Conservation (phyloP, 129 eudicot species). For the Centella asiatica region DNA sequence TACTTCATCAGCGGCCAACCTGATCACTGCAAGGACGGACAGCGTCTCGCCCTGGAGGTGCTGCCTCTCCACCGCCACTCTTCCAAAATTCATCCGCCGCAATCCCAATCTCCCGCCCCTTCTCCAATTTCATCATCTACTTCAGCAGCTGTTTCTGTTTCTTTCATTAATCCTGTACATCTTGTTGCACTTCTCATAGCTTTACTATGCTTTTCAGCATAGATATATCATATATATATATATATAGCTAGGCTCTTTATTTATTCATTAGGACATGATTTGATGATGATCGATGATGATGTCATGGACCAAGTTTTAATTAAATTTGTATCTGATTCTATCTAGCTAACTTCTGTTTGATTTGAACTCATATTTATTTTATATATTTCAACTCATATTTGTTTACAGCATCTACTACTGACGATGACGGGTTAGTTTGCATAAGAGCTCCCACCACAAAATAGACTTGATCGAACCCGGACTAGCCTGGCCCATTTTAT, state of each 20-base stretch:
- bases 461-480: too few species aligned
- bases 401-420: too few species aligned
- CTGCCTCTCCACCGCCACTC: constrained; percentile 9
- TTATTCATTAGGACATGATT: neutral
- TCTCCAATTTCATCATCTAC: constrained; percentile 28
- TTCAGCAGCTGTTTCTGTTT: neutral
- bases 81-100: constrained; percentile 14
- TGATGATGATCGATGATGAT: neutral
- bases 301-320: too few species aligned
- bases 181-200: constrained; percentile 15
- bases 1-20: constrained; percentile 54
- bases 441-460: too few species aligned
- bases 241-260: too few species aligned
- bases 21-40: constrained; percentile 52
- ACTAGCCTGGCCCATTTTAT: too few species aligned
- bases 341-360: too few species aligned
- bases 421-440: too few species aligned
- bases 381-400: too few species aligned
- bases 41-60: constrained; percentile 42
- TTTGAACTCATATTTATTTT: too few species aligned
- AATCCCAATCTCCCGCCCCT: constrained; percentile 18
- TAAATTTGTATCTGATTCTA: too few species aligned
- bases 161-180: constrained; percentile 9
- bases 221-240: too few species aligned
- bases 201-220: constrained; percentile 6